Conservation (phyloP, 768 basidiomycete genomes). For the Tricholoma sp. region DNA sequence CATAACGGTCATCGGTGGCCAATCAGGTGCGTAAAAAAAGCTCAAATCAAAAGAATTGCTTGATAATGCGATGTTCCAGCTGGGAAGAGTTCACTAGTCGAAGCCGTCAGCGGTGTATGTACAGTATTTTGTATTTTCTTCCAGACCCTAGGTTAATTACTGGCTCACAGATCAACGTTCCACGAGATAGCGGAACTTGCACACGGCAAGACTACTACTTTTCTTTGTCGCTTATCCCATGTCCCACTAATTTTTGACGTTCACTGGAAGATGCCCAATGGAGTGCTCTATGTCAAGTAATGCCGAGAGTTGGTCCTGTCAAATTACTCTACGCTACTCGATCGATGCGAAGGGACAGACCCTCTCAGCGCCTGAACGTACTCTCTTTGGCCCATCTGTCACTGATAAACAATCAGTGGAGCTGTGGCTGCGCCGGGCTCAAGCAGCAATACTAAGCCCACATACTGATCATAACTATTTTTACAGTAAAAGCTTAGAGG, state of each 20-base stretch:
- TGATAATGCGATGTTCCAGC: constrained; percentile 27
- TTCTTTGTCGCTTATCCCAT: neutral
- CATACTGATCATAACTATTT: constrained; percentile 22
- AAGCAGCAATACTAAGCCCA: constrained; percentile 51
- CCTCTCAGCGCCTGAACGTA: constrained; percentile 6
- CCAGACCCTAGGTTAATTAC: neutral
- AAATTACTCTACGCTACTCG: constrained; percentile 31
- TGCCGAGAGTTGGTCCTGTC: constrained; percentile 36
- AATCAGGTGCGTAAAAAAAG: constrained; percentile 6
- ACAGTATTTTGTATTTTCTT: neutral
- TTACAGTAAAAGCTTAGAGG: constrained; percentile 17
- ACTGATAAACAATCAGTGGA: constrained; percentile 42
- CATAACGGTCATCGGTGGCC: constrained; percentile 45
- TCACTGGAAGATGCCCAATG: constrained; percentile 43
- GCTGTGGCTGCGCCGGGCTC: constrained; percentile 51
- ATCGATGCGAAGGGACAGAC: constrained; percentile 18
- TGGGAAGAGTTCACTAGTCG: constrained; percentile 57
- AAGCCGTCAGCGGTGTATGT: constrained; percentile 51
- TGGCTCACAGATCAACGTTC: constrained; percentile 46
- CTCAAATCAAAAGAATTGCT: constrained; percentile 26
- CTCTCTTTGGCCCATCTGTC: constrained; percentile 38
- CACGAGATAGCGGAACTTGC: constrained; percentile 57
- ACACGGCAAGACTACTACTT: constrained; percentile 33
- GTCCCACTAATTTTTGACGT: neutral
- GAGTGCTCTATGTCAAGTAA: constrained; percentile 44